phyloP scores from a whole-genome alignment of 345 rosid species.

The Trapa incisa region DNA sequence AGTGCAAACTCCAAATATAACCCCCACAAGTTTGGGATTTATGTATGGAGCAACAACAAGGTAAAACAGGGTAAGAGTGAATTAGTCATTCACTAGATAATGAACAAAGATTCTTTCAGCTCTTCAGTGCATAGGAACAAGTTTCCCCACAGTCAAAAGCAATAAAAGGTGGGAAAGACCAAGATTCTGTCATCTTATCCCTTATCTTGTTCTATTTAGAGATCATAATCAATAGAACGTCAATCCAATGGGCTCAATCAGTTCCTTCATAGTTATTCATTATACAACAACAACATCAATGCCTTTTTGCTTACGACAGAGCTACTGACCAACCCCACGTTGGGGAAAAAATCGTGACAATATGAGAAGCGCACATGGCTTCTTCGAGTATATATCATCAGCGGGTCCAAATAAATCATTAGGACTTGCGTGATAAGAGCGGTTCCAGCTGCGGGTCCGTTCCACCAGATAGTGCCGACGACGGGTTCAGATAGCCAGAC shows the following conservation, averaged over 20 bases:
- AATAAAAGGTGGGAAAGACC: too few species aligned
- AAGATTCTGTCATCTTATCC: too few species aligned
- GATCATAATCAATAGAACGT: neutral
- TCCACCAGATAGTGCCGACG: slow-evolving; percentile 6
- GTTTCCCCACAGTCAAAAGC: too few species aligned
- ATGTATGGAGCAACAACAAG: too few species aligned
- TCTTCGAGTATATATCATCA: neutral
- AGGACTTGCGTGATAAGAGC: slow-evolving; percentile 30
- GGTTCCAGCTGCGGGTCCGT: slow-evolving; percentile 47
- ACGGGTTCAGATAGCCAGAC: slow-evolving; percentile 26
- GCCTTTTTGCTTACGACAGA: neutral
- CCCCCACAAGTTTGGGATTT: too few species aligned
- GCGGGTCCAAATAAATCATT: slow-evolving; percentile 1
- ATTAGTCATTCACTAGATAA: too few species aligned
- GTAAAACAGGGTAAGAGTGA: too few species aligned
- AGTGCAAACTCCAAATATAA: too few species aligned
- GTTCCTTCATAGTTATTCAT: neutral
- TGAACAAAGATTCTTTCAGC: too few species aligned
- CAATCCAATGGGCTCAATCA: neutral
- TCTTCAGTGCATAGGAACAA: too few species aligned
- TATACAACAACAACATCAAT: neutral
- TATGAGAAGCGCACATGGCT: too few species aligned
- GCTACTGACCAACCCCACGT: neutral
- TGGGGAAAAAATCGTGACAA: neutral
- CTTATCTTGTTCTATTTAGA: too few species aligned